phyloP scores from a whole-genome alignment of 2,329 filamentous ascomycete genomes.

The Elsinoe necatrix region DNA sequence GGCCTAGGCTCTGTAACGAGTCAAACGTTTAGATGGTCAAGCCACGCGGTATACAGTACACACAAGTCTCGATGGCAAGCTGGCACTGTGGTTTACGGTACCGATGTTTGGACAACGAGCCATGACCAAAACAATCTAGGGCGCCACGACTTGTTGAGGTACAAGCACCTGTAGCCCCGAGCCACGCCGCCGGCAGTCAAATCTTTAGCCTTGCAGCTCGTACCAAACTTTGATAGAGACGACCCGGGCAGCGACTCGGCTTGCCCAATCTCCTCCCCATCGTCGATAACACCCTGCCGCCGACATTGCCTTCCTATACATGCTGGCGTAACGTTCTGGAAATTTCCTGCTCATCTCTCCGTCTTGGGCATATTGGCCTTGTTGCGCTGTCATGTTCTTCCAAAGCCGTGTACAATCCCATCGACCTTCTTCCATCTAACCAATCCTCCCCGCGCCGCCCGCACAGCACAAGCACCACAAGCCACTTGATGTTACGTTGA shows the following conservation, averaged over 20 bases:
- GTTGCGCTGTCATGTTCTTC: slow-evolving; percentile 9
- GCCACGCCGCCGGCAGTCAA: slow-evolving; percentile 4
- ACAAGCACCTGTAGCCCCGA: background rate
- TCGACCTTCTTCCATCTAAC: slow-evolving; percentile 3
- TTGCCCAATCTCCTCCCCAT: background rate
- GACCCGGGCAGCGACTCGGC: background rate
- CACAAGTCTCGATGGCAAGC: background rate
- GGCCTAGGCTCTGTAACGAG: background rate
- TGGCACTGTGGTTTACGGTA: background rate
- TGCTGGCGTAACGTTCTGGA: slow-evolving; percentile 3
- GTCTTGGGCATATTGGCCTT: background rate
- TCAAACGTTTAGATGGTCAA: background rate
- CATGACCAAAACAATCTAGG: background rate
- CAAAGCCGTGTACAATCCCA: slow-evolving; percentile 6
- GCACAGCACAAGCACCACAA: background rate
- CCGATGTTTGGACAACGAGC: slow-evolving; percentile 2
- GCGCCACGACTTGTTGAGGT: background rate
- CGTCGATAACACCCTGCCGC: slow-evolving; percentile 7
- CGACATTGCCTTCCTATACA: background rate
- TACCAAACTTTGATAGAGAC: slow-evolving; percentile 11
- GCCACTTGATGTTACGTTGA: slow-evolving; percentile 10
- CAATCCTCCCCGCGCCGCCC: background rate
- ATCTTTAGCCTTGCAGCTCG: background rate
- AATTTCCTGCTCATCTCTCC: background rate
- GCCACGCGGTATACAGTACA: background rate